Evolutionary conservation across 2,329 filamentous ascomycete species (phyloP), one percentile per base, ranked within the genome.

Genomic region (Epichloe hybrida): DNA sequence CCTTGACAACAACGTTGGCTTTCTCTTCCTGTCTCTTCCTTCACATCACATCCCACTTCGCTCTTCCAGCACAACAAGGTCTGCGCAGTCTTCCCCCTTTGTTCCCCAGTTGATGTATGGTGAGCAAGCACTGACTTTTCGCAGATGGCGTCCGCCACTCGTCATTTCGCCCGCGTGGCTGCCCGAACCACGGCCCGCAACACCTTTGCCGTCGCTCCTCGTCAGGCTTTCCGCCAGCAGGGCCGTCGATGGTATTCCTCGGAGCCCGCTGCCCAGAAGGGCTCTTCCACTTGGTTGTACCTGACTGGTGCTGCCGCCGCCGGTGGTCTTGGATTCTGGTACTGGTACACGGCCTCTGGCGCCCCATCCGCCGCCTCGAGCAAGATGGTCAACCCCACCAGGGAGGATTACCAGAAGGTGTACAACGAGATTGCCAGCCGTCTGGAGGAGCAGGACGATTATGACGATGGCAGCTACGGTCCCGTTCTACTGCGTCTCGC

Each of bases 381-480:
- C 65, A 79, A 78, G 64, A 65, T 79, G 59, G 84, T 91, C 72
- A 79, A 73, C 48, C 88, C 89, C 54, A 85, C 79, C 63, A 81
- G 85, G 70, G 83, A 84, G 61, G 89, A 98, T 71, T 97, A 95
- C 76, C 89, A 96, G 76, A 85, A 87, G 70, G 88, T 97, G 50
- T 97, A 97, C 75, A 80, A 96, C 67, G 84, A 83, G 64, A 82
- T 97, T 60, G 90, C 91, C 50, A 71, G 75, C 63, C 76, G 76
- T 54, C 74, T 97, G 50, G 84, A 93, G 69, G 87, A 96, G 72
- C 82, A 95, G 65, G 88, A 93, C 60, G 85, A 96, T 58, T 97
- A 97, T 67, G 91, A 97, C 63, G 91, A 98, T 68, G 91, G 93
- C 59, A 93, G 86, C 73, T 97, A 94, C 66, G 91, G 89, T 52